Percentiles rank a stretch among this genome's conserved stretches.
Evolutionary conservation across 352 stramenopile species (phyloP).

Genomic region (Globisporangium lucens): DNA sequence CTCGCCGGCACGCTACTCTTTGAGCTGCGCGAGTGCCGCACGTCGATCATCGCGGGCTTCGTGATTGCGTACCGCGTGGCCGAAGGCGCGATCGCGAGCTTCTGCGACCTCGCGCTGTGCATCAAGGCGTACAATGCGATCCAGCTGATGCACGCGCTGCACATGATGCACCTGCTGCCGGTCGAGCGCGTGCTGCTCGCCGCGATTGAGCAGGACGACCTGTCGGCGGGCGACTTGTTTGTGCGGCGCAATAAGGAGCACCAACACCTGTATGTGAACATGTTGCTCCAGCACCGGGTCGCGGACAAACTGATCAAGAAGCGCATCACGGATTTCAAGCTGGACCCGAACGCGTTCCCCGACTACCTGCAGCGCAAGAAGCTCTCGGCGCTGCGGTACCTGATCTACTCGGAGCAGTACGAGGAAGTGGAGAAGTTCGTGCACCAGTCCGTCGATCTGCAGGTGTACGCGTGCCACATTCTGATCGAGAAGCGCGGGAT

Average conservation of each 20-base stretch:
- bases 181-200: slow-evolving; percentile 34
- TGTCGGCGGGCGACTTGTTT: slow-evolving; percentile 55
- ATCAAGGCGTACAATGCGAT: slow-evolving; percentile 32
- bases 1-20: slow-evolving; percentile 46
- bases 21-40: slow-evolving; percentile 28
- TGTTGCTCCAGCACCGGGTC: slow-evolving; percentile 41
- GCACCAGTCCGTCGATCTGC: slow-evolving; percentile 21
- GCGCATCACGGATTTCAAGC: slow-evolving; percentile 51
- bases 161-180: slow-evolving; percentile 42
- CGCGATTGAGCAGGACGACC: slow-evolving; percentile 48
- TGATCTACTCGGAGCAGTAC: slow-evolving; percentile 59
- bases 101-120: slow-evolving; percentile 30
- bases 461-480: slow-evolving; percentile 54
- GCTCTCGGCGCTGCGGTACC: slow-evolving; percentile 48
- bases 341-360: slow-evolving; percentile 54
- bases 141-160: slow-evolving; percentile 42
- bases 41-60: slow-evolving; percentile 41
- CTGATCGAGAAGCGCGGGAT: slow-evolving; percentile 43
- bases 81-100: slow-evolving; percentile 20
- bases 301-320: slow-evolving; percentile 76
- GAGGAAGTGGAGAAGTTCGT: slow-evolving; percentile 52
- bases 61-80: slow-evolving; percentile 39
- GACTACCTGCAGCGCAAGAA: slow-evolving; percentile 50
- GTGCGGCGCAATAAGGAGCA: slow-evolving; percentile 31
- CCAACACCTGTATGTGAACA: slow-evolving; percentile 47